Conservation (phyloP, 306 rosid species). For the Prunus armeniaca region DNA sequence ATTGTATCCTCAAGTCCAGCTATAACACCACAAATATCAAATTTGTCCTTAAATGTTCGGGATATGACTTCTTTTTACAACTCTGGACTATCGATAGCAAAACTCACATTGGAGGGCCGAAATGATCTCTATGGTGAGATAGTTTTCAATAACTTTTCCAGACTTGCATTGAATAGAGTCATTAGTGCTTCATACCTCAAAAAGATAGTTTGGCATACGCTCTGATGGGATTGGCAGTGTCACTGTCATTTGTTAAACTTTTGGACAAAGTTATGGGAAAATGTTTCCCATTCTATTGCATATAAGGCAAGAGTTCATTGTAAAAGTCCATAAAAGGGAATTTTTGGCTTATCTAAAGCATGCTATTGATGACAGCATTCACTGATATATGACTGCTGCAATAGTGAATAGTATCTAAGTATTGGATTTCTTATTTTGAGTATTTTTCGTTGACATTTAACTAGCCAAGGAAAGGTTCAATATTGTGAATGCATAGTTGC, state of each 20-base stretch:
- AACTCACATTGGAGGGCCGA: conserved; percentile 74
- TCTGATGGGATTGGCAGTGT: not conserved
- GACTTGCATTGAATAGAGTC: not conserved
- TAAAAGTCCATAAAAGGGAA: not conserved
- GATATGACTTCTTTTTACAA: conserved; percentile 27
- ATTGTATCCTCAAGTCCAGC: conserved; percentile 39
- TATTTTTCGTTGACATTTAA: not conserved
- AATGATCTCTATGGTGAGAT: conserved; percentile 68
- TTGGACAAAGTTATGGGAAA: not conserved
- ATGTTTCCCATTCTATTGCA: not conserved
- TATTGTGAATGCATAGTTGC: not conserved
- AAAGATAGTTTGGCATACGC: not conserved
- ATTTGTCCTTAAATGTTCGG: conserved; percentile 24
- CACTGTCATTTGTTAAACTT: not conserved
- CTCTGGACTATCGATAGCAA: conserved; percentile 39
- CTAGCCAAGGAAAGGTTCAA: not conserved
- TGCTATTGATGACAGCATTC: not conserved
- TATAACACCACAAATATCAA: conserved; percentile 26
- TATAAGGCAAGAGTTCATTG: not conserved
- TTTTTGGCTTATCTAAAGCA: not conserved
- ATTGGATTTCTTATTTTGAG: not conserved
- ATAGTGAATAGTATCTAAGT: not conserved
- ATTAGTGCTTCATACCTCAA: not conserved
- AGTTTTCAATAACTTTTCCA: not conserved
- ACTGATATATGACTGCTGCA: not conserved